These are phyloP conservation scores for Tilletia caries DNA, from an alignment of 1,284 basidiomycete genomes.

Conservation along the genomic window DNA sequence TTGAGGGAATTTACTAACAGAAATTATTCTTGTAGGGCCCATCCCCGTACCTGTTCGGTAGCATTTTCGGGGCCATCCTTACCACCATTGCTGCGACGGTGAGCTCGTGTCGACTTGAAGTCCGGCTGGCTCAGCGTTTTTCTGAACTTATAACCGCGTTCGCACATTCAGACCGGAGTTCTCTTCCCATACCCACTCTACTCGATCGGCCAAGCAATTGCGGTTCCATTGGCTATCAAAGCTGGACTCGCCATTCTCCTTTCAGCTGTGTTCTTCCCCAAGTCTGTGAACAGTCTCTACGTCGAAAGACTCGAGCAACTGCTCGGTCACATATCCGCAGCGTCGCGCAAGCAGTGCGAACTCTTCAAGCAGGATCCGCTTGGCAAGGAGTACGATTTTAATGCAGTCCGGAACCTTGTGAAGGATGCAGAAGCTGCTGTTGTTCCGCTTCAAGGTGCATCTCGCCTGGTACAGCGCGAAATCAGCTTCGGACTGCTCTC, in stretches of 20 bases:
- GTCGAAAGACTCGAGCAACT: conserved; percentile 61
- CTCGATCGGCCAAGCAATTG: conserved; percentile 60
- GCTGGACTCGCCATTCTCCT: conserved; percentile 62
- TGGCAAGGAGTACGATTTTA: conserved; percentile 54
- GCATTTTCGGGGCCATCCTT: conserved; percentile 57
- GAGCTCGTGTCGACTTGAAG: background rate
- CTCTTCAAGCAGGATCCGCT: conserved; percentile 59
- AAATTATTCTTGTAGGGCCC: too few species aligned
- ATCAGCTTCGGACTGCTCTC: conserved; percentile 65
- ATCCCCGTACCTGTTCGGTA: conserved; percentile 65
- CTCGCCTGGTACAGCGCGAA: conserved; percentile 64
- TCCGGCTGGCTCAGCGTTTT: conserved; percentile 62
- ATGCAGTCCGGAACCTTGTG: conserved; percentile 45
- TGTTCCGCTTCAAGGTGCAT: conserved; percentile 61
- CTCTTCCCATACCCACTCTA: conserved; percentile 70
- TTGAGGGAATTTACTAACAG: too few species aligned
- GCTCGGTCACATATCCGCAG: conserved; percentile 60
- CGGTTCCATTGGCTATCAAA: conserved; percentile 66
- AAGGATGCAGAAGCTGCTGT: conserved; percentile 63
- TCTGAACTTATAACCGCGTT: conserved; percentile 61
- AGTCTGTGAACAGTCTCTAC: conserved; percentile 66
- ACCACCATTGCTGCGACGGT: background rate
- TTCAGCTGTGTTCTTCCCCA: conserved; percentile 66
- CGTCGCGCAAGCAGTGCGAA: conserved; percentile 60
- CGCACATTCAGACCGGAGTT: background rate